Percentiles rank a stretch among this genome's conserved stretches.
These are phyloP conservation scores for Lactarius deliciosus DNA, from an alignment of 768 basidiomycete genomes.

Conservation along the genomic window DNA sequence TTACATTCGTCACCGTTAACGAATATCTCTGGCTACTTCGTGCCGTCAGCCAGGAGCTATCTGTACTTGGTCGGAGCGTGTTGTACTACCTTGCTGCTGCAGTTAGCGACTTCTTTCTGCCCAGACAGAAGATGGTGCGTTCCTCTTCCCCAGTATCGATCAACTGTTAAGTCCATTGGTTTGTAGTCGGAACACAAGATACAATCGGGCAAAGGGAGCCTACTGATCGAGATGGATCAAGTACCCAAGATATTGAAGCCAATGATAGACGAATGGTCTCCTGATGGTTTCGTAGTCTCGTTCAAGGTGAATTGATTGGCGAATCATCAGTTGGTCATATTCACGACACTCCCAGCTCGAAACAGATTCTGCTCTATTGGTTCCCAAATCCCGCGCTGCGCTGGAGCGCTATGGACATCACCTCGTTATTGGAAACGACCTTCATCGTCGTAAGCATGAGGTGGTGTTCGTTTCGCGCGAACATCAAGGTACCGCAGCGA, in stretches of 20 bases:
- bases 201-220: conserved; percentile 91
- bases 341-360: conserved; percentile 64
- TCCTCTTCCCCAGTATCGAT: conserved; percentile 1
- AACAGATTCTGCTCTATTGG: conserved; percentile 77
- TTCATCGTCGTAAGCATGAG: conserved; percentile 87
- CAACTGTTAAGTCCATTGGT: conserved; percentile 2
- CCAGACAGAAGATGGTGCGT: conserved; percentile 82
- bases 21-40: conserved; percentile 94
- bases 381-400: conserved; percentile 88
- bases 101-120: conserved; percentile 97
- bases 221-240: conserved; percentile 97
- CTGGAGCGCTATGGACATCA: conserved; percentile 96
- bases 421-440: conserved; percentile 94
- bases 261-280: conserved; percentile 91
- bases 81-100: conserved; percentile 98
- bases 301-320: conserved; percentile 73
- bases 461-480: conserved; percentile 84
- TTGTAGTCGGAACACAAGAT: conserved; percentile 95
- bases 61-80: conserved; percentile 61
- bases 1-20: conserved; percentile 92
- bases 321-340: neutral
- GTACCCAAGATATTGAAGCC: conserved; percentile 95
- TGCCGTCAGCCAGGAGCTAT: conserved; percentile 77
- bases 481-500: conserved; percentile 28
- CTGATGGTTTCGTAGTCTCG: conserved; percentile 87